Conservation (phyloP, 371 early-diverging fungal species). For the Haplosporangium sp. region DNA sequence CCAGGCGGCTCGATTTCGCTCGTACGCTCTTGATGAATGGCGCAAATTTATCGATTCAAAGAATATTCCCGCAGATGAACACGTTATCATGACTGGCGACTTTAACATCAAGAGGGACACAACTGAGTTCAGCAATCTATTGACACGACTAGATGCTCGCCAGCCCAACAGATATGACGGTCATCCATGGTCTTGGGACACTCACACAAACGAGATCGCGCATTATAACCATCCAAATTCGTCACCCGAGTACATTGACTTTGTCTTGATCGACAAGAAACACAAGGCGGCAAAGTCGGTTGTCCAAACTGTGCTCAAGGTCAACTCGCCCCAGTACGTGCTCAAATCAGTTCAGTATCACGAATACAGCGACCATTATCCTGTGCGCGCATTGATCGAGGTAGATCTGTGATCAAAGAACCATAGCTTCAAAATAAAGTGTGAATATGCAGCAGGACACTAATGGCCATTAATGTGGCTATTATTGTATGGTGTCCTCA, state of each 20-base stretch:
- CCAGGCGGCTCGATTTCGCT: slow-evolving; percentile 17
- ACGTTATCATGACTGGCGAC: slow-evolving; percentile 39
- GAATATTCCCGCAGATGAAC: slow-evolving; percentile 33
- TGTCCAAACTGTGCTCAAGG: slow-evolving; percentile 9
- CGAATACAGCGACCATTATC: slow-evolving; percentile 1
- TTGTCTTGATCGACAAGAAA: slow-evolving; percentile 18
- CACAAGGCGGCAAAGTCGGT: slow-evolving; percentile 5
- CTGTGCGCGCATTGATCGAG: neutral
- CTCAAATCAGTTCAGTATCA: neutral
- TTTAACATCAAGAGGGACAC: slow-evolving; percentile 23
- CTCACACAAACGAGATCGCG: slow-evolving; percentile 26
- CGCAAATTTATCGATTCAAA: slow-evolving; percentile 21
- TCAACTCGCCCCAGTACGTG: neutral
- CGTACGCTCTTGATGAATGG: slow-evolving; percentile 11
- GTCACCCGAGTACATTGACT: slow-evolving; percentile 28
- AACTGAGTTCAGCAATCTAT: slow-evolving; percentile 11
- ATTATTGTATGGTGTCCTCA: too few relatives aligned
- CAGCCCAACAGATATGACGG: slow-evolving; percentile 14
- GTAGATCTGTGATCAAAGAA: neutral
- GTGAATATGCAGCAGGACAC: too few relatives aligned
- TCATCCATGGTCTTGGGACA: slow-evolving; percentile 17
- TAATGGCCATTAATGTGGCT: too few relatives aligned
- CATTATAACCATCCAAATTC: slow-evolving; percentile 19
- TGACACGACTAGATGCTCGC: slow-evolving; percentile 7
- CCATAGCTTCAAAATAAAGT: too few relatives aligned